phyloP scores from a whole-genome alignment of 1,139 yeast species.

The Hyphopichia burtonii region DNA sequence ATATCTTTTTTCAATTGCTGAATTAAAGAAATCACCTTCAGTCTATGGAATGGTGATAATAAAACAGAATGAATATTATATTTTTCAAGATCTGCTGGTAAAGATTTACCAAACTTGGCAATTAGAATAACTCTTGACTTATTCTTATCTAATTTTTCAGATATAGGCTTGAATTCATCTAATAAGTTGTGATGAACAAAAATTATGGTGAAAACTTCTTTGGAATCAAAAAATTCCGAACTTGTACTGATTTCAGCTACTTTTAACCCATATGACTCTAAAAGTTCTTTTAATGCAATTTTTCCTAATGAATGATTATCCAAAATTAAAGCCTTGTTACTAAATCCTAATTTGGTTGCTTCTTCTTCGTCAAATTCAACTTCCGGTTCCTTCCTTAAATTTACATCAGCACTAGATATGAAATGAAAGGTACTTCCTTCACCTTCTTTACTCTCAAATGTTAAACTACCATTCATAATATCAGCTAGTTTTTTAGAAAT shows the following conservation, averaged over 20 bases:
- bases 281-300: conserved; percentile 27
- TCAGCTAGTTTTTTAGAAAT: conserved; percentile 58
- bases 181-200: conserved; percentile 21
- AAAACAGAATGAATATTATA: conserved; percentile 22
- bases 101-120: conserved; percentile 30
- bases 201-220: conserved; percentile 10
- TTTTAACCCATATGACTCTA: conserved; percentile 33
- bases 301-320: conserved; percentile 32
- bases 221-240: conserved; percentile 2
- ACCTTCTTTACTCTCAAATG: conserved; percentile 52
- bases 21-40: conserved; percentile 23
- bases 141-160: conserved; percentile 7
- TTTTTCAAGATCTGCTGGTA: conserved; percentile 23
- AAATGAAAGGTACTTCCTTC: conserved; percentile 54
- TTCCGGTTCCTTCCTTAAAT: conserved; percentile 12
- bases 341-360: conserved; percentile 7
- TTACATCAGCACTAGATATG: conserved; percentile 29
- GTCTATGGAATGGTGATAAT: conserved; percentile 34
- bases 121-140: conserved; percentile 18
- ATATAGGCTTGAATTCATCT: conserved; percentile 10
- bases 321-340: conserved; percentile 30
- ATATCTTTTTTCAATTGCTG: conserved; percentile 8
- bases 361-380: conserved; percentile 16
- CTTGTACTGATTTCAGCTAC: conserved; percentile 15
- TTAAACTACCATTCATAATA: conserved; percentile 56